phyloP scores from a whole-genome alignment of 2,329 filamentous ascomycete species.

The Ophiostoma fasciatum region DNA sequence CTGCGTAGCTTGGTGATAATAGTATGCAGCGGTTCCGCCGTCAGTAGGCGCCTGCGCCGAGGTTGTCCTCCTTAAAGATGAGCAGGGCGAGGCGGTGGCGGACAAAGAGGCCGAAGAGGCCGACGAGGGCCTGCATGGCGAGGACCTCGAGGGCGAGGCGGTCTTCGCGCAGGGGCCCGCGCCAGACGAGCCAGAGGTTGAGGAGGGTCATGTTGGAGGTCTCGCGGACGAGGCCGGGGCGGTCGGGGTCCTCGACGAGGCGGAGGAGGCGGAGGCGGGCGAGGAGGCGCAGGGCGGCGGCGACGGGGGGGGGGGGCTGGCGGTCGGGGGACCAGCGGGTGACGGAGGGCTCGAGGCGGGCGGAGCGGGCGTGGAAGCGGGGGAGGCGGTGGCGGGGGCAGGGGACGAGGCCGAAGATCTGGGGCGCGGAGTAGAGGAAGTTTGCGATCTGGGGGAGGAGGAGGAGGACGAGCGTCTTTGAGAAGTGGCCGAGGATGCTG shows the following conservation, averaged over 20 bases:
- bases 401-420: constrained; percentile 78
- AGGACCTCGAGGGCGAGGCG: constrained; percentile 66
- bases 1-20: too few relatives aligned
- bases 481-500: constrained; percentile 92
- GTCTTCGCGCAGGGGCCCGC: constrained; percentile 81
- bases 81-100: constrained; percentile 74
- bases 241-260: constrained; percentile 51
- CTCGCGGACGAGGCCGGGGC: constrained; percentile 56
- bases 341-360: constrained; percentile 72
- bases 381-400: constrained; percentile 89
- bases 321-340: constrained; percentile 55
- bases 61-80: constrained; percentile 84
- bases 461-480: constrained; percentile 83
- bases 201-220: constrained; percentile 85
- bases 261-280: constrained; percentile 52
- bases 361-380: constrained; percentile 71
- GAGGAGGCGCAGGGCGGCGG: constrained; percentile 50
- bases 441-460: constrained; percentile 94
- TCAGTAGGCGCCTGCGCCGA: too few relatives aligned
- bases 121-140: constrained; percentile 59
- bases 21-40: too few relatives aligned
- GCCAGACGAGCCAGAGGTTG: constrained; percentile 93
- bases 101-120: constrained; percentile 70
- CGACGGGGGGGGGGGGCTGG: constrained; percentile 53
- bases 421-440: constrained; percentile 84